phyloP scores from a whole-genome alignment of 2,329 filamentous ascomycete genomes.

The Scedosporium boydii region DNA sequence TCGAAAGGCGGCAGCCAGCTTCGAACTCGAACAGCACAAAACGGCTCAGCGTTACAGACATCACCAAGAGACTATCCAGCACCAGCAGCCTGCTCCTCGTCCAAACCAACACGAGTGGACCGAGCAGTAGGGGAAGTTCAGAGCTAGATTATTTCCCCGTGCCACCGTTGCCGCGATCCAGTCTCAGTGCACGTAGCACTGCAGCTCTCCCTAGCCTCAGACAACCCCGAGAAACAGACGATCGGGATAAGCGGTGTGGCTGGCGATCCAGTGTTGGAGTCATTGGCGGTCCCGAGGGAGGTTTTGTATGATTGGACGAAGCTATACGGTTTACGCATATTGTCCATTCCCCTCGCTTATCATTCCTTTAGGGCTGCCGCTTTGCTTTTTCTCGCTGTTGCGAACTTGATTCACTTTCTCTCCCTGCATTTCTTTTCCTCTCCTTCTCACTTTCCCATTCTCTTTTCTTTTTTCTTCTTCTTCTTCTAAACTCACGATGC shows the following conservation, averaged over 20 bases:
- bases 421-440: neutral
- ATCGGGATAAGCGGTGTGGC: slow-evolving; percentile 36
- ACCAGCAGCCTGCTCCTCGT: slow-evolving; percentile 51
- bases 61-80: slow-evolving; percentile 50
- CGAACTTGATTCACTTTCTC: neutral
- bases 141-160: slow-evolving; percentile 3
- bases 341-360: neutral
- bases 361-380: neutral
- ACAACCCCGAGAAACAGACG: slow-evolving; percentile 22
- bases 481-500: neutral
- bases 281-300: slow-evolving; percentile 38
- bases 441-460: slow-evolving; percentile 2
- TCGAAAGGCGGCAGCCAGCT: slow-evolving; percentile 40
- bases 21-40: slow-evolving; percentile 36
- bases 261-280: slow-evolving; percentile 50
- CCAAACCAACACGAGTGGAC: slow-evolving; percentile 39
- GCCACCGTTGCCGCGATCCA: slow-evolving; percentile 32
- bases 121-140: slow-evolving; percentile 22
- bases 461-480: slow-evolving; percentile 1
- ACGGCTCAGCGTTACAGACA: slow-evolving; percentile 51
- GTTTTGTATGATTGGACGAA: slow-evolving; percentile 36
- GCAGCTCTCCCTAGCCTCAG: slow-evolving; percentile 17
- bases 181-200: slow-evolving; percentile 21
- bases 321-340: neutral
- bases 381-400: neutral